Evolutionary conservation across 805 yeast genomes (phyloP).

Genomic region (Lipomyces lipofer): DNA sequence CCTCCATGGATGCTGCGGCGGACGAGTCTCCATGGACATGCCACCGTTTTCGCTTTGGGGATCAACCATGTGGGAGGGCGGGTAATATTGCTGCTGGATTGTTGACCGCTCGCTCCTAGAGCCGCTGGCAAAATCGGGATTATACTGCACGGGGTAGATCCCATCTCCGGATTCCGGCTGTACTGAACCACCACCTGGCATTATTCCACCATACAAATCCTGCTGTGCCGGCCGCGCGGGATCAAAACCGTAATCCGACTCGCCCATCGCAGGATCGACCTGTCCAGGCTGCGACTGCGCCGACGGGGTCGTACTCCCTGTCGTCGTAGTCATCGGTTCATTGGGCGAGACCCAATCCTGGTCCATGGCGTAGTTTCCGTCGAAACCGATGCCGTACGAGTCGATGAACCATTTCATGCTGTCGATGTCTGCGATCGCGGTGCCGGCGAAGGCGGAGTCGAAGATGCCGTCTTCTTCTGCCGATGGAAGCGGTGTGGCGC

Average conservation of each 20-base stretch:
- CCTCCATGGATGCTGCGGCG: neutral
- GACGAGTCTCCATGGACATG: neutral
- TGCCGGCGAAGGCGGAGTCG: conserved; percentile 10
- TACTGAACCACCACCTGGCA: neutral
- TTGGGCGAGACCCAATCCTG: conserved; percentile 10
- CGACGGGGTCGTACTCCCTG: conserved; percentile 3
- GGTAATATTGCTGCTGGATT: neutral
- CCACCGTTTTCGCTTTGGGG: neutral
- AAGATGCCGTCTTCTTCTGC: neutral
- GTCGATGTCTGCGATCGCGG: conserved; percentile 15
- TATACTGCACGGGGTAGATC: neutral
- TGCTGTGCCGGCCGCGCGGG: neutral
- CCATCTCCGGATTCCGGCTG: neutral
- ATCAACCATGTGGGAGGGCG: too few species aligned
- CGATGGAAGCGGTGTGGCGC: neutral
- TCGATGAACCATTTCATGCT: conserved; percentile 27
- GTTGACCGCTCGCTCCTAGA: neutral
- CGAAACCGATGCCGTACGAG: conserved; percentile 26
- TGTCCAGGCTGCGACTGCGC: neutral
- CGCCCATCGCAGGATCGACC: neutral
- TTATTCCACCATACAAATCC: neutral
- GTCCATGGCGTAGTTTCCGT: conserved; percentile 19
- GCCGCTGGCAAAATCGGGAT: neutral
- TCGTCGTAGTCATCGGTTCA: neutral
- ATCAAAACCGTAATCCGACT: neutral